These are phyloP conservation scores for Creolimax fragrantissima DNA, from an alignment of 78 protist genomes.

Conservation along the genomic window DNA sequence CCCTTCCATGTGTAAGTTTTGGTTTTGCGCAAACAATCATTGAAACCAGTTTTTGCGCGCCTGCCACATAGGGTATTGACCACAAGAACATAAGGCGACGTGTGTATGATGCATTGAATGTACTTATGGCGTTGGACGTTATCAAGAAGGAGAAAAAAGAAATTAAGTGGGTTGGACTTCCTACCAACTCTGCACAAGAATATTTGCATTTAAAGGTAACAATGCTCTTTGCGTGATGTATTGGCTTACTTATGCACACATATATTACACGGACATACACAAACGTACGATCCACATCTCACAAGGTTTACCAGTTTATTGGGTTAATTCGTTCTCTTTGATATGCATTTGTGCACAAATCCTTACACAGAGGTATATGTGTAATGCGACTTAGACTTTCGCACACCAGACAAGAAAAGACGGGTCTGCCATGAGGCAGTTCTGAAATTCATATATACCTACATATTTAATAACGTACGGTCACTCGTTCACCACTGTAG, in stretches of 20 bases:
- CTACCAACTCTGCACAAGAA: conserved; percentile 33
- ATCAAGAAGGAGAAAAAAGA: conserved; percentile 67
- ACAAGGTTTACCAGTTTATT: neutral
- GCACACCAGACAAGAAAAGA: no score
- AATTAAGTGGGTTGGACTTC: conserved; percentile 74
- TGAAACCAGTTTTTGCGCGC: neutral
- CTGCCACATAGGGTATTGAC: neutral
- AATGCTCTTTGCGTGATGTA: no score
- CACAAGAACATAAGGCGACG: conserved; percentile 79
- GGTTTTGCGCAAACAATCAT: neutral
- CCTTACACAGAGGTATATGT: neutral
- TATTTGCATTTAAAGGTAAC: neutral
- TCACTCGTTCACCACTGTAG: neutral
- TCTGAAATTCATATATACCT: no score
- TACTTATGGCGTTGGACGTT: conserved; percentile 78
- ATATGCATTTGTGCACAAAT: neutral
- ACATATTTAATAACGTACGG: no score
- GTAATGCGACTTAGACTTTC: no score
- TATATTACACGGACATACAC: no score
- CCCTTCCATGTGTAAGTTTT: no score
- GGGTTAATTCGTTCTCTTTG: neutral
- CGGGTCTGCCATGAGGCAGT: no score
- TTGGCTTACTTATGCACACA: no score
- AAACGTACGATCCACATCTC: neutral
- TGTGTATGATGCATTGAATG: conserved; percentile 86